Conservation (phyloP, 2,329 filamentous ascomycete genomes). For the Ascochyta pisi region DNA sequence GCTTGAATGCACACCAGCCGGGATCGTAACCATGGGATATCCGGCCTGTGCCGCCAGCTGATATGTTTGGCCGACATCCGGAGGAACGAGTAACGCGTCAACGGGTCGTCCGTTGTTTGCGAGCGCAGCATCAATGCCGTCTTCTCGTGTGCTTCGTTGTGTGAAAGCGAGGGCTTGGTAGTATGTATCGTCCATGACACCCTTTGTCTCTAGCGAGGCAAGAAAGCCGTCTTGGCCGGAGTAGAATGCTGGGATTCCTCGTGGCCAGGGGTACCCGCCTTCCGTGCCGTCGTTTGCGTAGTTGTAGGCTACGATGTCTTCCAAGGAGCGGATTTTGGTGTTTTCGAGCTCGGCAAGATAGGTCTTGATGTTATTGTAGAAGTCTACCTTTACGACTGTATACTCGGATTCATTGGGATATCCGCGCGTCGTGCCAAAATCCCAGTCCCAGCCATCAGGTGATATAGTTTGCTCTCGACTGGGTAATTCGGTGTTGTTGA, state of each 20-base stretch:
- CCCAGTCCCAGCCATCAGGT: slow-evolving; percentile 76
- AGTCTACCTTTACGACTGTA: slow-evolving; percentile 74
- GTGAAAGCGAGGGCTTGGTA: slow-evolving; percentile 69
- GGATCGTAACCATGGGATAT: slow-evolving; percentile 75
- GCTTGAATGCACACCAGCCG: slow-evolving; percentile 62
- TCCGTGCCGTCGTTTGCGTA: slow-evolving; percentile 69
- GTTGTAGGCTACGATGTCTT: slow-evolving; percentile 47
- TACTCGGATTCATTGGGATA: slow-evolving; percentile 77
- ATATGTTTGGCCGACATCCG: slow-evolving; percentile 71
- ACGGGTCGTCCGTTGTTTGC: slow-evolving; percentile 54
- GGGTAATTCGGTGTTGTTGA: slow-evolving; percentile 74
- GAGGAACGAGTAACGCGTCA: slow-evolving; percentile 71
- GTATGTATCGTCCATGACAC: slow-evolving; percentile 69
- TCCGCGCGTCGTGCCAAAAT: slow-evolving; percentile 68
- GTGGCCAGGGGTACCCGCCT: slow-evolving; percentile 64
- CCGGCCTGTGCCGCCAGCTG: slow-evolving; percentile 78
- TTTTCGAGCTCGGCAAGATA: slow-evolving; percentile 71
- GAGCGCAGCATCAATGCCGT: slow-evolving; percentile 74
- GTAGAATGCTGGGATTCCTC: slow-evolving; percentile 57
- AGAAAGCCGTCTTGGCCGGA: slow-evolving; percentile 76
- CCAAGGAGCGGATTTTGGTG: slow-evolving; percentile 29
- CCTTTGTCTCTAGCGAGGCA: slow-evolving; percentile 66
- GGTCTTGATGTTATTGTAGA: slow-evolving; percentile 69
- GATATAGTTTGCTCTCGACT: slow-evolving; percentile 67
- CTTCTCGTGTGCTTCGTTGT: slow-evolving; percentile 64